A percentile compares a stretch with the other conserved stretches of the same genome.
These are phyloP conservation scores for Phytophthora ramorum DNA, from an alignment of 352 stramenopile species.

Conservation along the genomic window DNA sequence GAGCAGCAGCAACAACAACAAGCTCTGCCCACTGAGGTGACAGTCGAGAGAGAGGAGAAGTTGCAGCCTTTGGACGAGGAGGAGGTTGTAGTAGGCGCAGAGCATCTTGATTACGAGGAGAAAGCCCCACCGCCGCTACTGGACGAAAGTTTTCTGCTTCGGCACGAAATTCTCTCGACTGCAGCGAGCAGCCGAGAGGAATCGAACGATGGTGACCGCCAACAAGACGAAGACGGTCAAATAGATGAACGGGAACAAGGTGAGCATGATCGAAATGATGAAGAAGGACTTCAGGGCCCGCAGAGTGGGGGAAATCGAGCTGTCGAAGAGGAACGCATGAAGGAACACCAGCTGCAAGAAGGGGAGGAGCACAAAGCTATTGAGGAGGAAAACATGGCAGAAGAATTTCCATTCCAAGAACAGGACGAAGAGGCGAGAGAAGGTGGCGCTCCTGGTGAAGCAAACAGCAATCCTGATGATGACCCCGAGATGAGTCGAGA, in stretches of 20 bases:
- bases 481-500: conserved; percentile 17
- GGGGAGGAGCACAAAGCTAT: not conserved
- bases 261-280: not conserved
- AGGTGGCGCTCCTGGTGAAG: not conserved
- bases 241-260: not conserved
- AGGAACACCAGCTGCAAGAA: not conserved
- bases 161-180: conserved; percentile 4
- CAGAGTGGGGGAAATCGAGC: not conserved
- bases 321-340: not conserved
- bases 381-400: not conserved
- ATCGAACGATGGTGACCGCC: not conserved
- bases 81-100: not conserved
- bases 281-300: not conserved
- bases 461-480: conserved; percentile 2
- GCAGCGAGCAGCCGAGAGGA: conserved; percentile 1
- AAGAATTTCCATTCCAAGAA: not conserved
- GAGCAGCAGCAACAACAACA: not conserved
- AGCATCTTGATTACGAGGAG: conserved; percentile 17
- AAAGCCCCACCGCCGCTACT: conserved; percentile 1
- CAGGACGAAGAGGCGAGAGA: conserved; percentile 1
- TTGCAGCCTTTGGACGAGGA: not conserved
- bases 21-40: not conserved
- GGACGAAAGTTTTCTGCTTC: conserved; percentile 4
- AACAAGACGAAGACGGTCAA: not conserved
- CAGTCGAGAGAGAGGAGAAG: not conserved